Evolutionary conservation across 2,329 filamentous ascomycete species (phyloP).

Genomic region (Cytospora mali): DNA sequence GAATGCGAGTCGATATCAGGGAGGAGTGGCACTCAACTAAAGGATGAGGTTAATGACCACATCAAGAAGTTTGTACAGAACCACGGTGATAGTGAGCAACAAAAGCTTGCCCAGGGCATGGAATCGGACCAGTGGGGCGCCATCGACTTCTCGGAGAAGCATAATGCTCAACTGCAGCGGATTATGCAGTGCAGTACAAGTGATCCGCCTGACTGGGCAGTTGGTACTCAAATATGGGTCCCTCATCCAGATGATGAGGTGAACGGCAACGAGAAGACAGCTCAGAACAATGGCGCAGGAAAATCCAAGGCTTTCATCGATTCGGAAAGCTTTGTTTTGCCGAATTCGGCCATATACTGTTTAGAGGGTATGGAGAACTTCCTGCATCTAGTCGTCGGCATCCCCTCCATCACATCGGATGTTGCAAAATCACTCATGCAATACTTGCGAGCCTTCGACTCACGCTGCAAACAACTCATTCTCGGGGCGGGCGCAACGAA

Average conservation of each 20-base stretch:
- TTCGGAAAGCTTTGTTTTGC: constrained; percentile 81
- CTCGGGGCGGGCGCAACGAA: constrained; percentile 89
- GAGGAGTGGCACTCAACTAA: constrained; percentile 72
- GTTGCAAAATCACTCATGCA: constrained; percentile 79
- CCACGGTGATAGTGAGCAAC: constrained; percentile 72
- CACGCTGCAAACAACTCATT: constrained; percentile 92
- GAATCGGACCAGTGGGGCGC: constrained; percentile 81
- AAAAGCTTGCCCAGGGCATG: constrained; percentile 74
- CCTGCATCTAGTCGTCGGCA: constrained; percentile 77
- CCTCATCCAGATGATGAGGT: constrained; percentile 45
- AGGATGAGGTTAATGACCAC: constrained; percentile 78
- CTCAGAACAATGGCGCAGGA: constrained; percentile 51
- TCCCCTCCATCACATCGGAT: constrained; percentile 87
- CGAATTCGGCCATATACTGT: constrained; percentile 79
- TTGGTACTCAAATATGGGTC: constrained; percentile 61
- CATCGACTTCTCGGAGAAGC: constrained; percentile 70
- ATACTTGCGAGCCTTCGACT: constrained; percentile 93
- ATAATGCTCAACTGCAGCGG: constrained; percentile 61
- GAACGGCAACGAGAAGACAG: constrained; percentile 34
- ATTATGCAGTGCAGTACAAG: constrained; percentile 72
- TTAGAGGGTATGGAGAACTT: constrained; percentile 81
- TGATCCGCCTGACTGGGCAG: constrained; percentile 69
- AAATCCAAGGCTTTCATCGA: constrained; percentile 81
- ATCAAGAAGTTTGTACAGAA: constrained; percentile 78
- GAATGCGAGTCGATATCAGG: constrained; percentile 86